Percentiles rank a stretch among this genome's conserved stretches.
phyloP scores from a whole-genome alignment of 306 rosid species.

The Pyrus betulifolia region DNA sequence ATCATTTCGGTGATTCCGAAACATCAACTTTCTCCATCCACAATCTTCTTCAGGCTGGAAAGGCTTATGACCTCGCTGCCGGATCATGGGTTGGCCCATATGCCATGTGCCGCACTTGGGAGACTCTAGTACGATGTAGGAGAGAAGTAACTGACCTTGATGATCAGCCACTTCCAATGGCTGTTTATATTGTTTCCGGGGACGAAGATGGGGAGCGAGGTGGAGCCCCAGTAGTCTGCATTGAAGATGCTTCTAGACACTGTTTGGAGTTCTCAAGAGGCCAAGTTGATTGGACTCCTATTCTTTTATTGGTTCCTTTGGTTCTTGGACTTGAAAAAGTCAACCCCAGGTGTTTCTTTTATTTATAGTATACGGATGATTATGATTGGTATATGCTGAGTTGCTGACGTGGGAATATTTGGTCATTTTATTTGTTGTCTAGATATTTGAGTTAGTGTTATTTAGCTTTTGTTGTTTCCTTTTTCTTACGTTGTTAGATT shows the following conservation, averaged over 20 bases:
- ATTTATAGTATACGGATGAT: neutral
- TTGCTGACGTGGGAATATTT: neutral
- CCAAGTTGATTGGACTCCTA: conserved; percentile 62
- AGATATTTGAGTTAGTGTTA: neutral
- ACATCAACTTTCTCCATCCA: conserved; percentile 68
- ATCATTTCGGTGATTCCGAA: conserved; percentile 78
- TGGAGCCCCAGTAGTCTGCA: conserved; percentile 92
- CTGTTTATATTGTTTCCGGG: conserved; percentile 89
- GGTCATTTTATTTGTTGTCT: neutral
- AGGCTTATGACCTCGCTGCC: conserved; percentile 73
- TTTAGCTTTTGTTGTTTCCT: neutral
- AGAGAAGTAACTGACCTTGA: conserved; percentile 39
- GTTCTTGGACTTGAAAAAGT: conserved; percentile 97
- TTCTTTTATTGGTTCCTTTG: conserved; percentile 91
- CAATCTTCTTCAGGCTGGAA: conserved; percentile 88
- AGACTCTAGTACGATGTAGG: conserved; percentile 54
- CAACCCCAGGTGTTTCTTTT: conserved; percentile 65
- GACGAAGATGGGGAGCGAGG: conserved; percentile 99
- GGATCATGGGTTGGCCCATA: conserved; percentile 99
- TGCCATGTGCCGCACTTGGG: conserved; percentile 99
- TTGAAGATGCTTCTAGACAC: conserved; percentile 68
- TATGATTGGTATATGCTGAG: neutral
- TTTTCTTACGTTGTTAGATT: neutral
- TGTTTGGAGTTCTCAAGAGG: conserved; percentile 64
- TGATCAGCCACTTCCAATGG: conserved; percentile 76